phyloP scores from a whole-genome alignment of 2,329 filamentous ascomycete genomes.

The Trichoderma hamatum region DNA sequence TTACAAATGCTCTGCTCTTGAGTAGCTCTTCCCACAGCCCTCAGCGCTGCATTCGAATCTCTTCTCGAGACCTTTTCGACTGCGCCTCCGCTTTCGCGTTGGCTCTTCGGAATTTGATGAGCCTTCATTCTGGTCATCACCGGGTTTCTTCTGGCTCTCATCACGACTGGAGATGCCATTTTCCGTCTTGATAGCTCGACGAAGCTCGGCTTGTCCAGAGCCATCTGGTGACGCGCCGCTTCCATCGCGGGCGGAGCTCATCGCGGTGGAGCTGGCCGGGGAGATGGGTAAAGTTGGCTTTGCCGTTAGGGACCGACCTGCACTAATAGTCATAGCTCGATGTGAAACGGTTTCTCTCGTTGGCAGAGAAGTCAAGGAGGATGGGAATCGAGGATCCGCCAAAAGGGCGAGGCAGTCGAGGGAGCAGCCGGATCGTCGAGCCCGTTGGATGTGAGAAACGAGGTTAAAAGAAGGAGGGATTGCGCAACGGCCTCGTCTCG shows the following conservation, averaged over 20 bases:
- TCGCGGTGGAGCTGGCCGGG: constrained; percentile 25
- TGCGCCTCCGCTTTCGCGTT: constrained; percentile 62
- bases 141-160: not conserved
- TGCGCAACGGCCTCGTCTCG: not conserved
- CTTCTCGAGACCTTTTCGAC: constrained; percentile 78
- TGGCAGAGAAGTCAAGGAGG: not conserved
- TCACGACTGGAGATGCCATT: constrained; percentile 13
- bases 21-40: constrained; percentile 94
- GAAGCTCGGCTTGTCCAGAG: not conserved
- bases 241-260: constrained; percentile 24
- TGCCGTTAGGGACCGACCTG: not conserved
- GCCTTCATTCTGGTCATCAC: constrained; percentile 22
- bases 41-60: constrained; percentile 82
- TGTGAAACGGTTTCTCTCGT: not conserved
- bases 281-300: constrained; percentile 25
- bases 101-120: constrained; percentile 28
- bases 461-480: not conserved
- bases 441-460: not conserved
- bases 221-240: constrained; percentile 18
- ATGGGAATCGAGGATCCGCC: not conserved
- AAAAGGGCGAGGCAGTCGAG: constrained; percentile 2
- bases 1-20: constrained; percentile 91
- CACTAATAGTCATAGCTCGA: constrained; percentile 25
- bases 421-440: constrained; percentile 8
- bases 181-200: constrained; percentile 7